These are phyloP conservation scores for Penicillium verhagenii DNA, from an alignment of 495 filamentous ascomycete species.

Conservation along the genomic window DNA sequence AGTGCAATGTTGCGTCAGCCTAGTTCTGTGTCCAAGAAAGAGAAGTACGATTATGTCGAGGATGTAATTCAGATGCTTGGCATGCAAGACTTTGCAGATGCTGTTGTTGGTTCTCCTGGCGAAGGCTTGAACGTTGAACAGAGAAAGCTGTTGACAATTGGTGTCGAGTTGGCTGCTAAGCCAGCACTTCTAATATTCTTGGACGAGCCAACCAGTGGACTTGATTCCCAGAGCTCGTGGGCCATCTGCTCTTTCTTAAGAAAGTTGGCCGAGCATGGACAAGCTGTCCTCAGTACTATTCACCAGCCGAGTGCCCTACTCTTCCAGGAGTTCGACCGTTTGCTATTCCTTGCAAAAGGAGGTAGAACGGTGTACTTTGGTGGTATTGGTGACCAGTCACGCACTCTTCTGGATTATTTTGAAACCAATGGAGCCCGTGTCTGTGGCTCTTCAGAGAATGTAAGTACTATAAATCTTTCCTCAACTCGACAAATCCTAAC, in stretches of 20 bases:
- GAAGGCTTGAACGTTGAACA: slow-evolving; percentile 87
- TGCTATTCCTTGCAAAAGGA: slow-evolving; percentile 76
- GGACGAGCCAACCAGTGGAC: slow-evolving; percentile 88
- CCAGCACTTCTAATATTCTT: slow-evolving; percentile 88
- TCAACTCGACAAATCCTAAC: not conserved
- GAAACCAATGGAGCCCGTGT: slow-evolving; percentile 60
- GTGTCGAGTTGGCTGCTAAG: slow-evolving; percentile 88
- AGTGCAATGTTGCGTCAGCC: slow-evolving; percentile 85
- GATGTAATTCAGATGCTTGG: slow-evolving; percentile 53
- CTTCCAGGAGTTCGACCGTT: slow-evolving; percentile 87
- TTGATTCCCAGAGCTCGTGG: slow-evolving; percentile 71
- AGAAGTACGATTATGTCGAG: slow-evolving; percentile 52
- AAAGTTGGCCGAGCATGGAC: slow-evolving; percentile 79
- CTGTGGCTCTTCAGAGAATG: slow-evolving; percentile 64
- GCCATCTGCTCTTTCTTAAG: slow-evolving; percentile 74
- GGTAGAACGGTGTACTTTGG: slow-evolving; percentile 77
- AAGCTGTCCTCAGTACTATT: slow-evolving; percentile 90
- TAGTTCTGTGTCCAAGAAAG: slow-evolving; percentile 38
- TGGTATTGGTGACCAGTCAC: slow-evolving; percentile 76
- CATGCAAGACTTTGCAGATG: slow-evolving; percentile 47
- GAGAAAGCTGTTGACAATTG: slow-evolving; percentile 84
- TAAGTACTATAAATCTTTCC: slow-evolving; percentile 76
- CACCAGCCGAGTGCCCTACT: slow-evolving; percentile 92
- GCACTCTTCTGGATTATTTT: slow-evolving; percentile 71
- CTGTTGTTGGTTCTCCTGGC: slow-evolving; percentile 45